Evolutionary conservation across 202 grass and related monocot species (phyloP).

Genomic region (Schoenoplectus triqueter): DNA sequence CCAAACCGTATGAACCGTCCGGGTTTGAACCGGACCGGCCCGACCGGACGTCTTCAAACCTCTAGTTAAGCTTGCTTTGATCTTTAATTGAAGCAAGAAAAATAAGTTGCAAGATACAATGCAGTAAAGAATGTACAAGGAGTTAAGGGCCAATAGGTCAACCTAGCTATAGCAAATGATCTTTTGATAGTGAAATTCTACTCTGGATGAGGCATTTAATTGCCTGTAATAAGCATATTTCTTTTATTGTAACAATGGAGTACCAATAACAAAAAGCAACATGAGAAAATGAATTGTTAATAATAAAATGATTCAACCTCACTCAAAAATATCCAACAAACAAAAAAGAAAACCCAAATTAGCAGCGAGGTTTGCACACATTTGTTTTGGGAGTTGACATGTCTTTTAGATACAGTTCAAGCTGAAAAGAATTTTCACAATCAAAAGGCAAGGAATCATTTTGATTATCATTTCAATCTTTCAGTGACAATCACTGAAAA

Average conservation of each 20-base stretch:
- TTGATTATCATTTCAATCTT: constrained; percentile 9
- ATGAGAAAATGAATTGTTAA: background rate
- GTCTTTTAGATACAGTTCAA: constrained; percentile 29
- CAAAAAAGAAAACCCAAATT: constrained; percentile 5
- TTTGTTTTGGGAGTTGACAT: background rate
- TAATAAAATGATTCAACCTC: background rate
- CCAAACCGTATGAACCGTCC: too few relatives aligned
- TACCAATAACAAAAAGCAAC: background rate
- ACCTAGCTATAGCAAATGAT: too few relatives aligned
- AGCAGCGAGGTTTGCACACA: background rate
- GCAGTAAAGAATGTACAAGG: too few relatives aligned
- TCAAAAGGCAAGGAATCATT: background rate
- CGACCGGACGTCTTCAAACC: too few relatives aligned
- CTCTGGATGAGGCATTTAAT: background rate
- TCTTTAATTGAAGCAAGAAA: too few relatives aligned
- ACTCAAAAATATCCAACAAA: background rate
- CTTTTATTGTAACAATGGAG: background rate
- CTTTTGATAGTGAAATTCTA: background rate
- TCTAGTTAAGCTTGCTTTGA: too few relatives aligned
- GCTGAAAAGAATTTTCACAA: constrained; percentile 2
- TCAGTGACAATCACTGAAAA: background rate
- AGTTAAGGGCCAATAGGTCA: too few relatives aligned
- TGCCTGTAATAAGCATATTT: background rate
- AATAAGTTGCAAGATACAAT: too few relatives aligned
- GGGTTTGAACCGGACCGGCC: too few relatives aligned